A percentile compares a stretch with the other conserved stretches of the same genome.
phyloP scores from a whole-genome alignment of 371 early-diverging fungal species.

The Nematocida ausubeli region DNA sequence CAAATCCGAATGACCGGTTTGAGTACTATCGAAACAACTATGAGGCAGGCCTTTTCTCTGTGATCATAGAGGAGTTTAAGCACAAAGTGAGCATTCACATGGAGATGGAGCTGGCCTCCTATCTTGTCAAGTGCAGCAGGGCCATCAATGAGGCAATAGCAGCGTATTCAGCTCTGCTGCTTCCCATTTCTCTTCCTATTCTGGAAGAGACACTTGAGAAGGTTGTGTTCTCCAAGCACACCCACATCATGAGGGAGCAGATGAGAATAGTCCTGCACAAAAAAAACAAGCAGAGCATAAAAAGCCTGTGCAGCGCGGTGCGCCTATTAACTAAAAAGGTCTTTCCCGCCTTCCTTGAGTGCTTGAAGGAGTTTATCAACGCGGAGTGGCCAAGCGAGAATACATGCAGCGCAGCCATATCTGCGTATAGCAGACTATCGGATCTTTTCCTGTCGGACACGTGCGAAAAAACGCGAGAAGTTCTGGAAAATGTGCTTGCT shows the following conservation, averaged over 20 bases:
- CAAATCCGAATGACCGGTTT: conserved; percentile 16
- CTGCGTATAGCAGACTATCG: neutral
- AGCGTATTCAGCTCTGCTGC: conserved; percentile 17
- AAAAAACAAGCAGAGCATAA: conserved; percentile 7
- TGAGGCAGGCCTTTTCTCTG: conserved; percentile 30
- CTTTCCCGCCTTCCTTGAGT: conserved; percentile 27
- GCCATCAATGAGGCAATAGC: neutral
- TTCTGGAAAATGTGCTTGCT: conserved; percentile 24
- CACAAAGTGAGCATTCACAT: neutral
- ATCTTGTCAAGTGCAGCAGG: conserved; percentile 2
- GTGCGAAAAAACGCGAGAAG: conserved; percentile 1
- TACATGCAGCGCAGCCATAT: neutral
- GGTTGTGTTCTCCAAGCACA: conserved; percentile 32
- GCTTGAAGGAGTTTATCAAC: neutral
- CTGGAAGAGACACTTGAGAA: conserved; percentile 39
- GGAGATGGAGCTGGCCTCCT: neutral
- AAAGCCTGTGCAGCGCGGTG: conserved; percentile 16
- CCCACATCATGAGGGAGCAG: neutral
- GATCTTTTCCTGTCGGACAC: conserved; percentile 4
- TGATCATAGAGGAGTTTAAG: conserved; percentile 17
- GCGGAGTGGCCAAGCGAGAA: conserved; percentile 5
- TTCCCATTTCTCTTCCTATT: conserved; percentile 15
- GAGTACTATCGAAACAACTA: conserved; percentile 57
- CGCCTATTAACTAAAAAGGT: conserved; percentile 15
- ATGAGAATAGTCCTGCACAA: conserved; percentile 2